These are phyloP conservation scores for Melanogaster broomeanus DNA, from an alignment of 768 basidiomycete genomes.

Conservation along the genomic window DNA sequence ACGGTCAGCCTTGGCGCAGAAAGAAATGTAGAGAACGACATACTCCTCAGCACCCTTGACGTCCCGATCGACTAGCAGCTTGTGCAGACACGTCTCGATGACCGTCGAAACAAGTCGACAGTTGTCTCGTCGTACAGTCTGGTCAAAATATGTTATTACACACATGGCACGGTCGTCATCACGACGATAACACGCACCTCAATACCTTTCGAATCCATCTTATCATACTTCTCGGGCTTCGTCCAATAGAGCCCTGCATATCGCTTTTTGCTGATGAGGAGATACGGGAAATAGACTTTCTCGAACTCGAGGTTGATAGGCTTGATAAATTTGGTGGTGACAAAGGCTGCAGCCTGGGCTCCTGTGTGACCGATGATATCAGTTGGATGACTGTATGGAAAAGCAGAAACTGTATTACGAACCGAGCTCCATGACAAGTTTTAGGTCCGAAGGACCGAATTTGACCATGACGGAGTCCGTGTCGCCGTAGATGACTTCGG, in stretches of 20 bases:
- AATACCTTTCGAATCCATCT: constrained; percentile 99
- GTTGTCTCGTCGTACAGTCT: constrained; percentile 98
- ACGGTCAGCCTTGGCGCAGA: constrained; percentile 15
- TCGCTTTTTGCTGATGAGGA: constrained; percentile 98
- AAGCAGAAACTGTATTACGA: constrained; percentile 19
- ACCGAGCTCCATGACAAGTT: constrained; percentile 90
- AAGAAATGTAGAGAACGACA: constrained; percentile 24
- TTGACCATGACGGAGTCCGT: constrained; percentile 99
- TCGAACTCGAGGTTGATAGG: constrained; percentile 99
- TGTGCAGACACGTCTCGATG: constrained; percentile 96
- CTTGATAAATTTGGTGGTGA: constrained; percentile 87
- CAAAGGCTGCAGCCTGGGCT: constrained; percentile 88
- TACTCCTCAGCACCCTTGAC: constrained; percentile 93
- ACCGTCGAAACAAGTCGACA: constrained; percentile 98
- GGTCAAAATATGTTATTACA: background rate
- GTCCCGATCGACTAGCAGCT: constrained; percentile 95
- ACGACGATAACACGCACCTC: constrained; percentile 58
- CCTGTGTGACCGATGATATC: constrained; percentile 46
- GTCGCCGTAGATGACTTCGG: constrained; percentile 97
- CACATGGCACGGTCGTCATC: no score
- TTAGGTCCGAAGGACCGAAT: constrained; percentile 89
- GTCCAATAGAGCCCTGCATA: constrained; percentile 99
- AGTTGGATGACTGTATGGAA: background rate
- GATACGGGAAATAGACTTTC: constrained; percentile 97
- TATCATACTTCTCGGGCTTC: constrained; percentile 91